A percentile compares a stretch with the other conserved stretches of the same genome.
Evolutionary conservation across 2,329 filamentous ascomycete genomes (phyloP).

Genomic region (Fusarium keratoplasticum): DNA sequence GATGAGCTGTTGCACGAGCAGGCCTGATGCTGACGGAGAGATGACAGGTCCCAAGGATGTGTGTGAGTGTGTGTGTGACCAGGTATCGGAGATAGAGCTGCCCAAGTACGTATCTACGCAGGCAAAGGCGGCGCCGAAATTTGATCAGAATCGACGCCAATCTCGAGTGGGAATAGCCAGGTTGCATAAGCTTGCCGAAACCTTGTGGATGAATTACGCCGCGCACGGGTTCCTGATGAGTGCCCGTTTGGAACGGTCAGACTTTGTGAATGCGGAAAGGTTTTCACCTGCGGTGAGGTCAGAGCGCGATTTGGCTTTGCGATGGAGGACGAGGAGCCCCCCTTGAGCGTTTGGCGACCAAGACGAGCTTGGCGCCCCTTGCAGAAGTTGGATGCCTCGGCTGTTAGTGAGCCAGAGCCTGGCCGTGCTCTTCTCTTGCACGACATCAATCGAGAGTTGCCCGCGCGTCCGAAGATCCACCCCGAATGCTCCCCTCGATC

Average conservation of each 20-base stretch:
- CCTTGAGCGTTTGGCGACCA: not conserved
- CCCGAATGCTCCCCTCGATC: conserved; percentile 26
- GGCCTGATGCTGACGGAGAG: conserved; percentile 5
- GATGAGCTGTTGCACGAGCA: conserved; percentile 67
- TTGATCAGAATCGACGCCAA: conserved; percentile 1
- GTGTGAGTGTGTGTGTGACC: not conserved
- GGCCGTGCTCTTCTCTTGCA: not conserved
- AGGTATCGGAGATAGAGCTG: not conserved
- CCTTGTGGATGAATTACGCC: not conserved
- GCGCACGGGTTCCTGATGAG: conserved; percentile 5
- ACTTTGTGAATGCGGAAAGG: conserved; percentile 12
- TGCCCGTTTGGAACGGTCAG: not conserved
- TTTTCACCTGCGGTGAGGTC: conserved; percentile 1
- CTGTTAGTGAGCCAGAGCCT: not conserved
- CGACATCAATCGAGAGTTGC: not conserved
- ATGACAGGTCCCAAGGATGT: not conserved
- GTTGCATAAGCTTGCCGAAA: not conserved
- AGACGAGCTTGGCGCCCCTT: conserved; percentile 21
- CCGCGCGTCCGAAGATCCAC: conserved; percentile 16
- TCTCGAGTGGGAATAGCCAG: not conserved
- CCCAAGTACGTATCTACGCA: not conserved
- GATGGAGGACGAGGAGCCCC: not conserved
- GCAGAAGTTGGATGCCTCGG: conserved; percentile 33
- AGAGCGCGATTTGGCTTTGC: conserved; percentile 9
- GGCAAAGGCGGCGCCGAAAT: not conserved